Conservation (phyloP, 2,329 filamentous ascomycete genomes). For the Diatrype stigma region DNA sequence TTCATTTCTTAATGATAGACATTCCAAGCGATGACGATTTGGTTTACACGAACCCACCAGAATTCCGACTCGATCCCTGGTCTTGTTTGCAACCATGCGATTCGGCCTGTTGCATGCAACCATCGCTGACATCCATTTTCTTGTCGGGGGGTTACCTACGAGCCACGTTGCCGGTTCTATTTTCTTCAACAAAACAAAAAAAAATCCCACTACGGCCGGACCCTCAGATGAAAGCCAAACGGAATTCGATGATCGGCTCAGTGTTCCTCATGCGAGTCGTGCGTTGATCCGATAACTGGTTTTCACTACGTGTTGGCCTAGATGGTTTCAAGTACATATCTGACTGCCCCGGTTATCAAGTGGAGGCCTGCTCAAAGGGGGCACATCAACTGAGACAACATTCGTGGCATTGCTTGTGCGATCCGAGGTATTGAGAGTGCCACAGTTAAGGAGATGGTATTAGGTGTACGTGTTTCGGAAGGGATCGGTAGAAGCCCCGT, state of each 20-base stretch:
- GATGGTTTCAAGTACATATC: neutral
- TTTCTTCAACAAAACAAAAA: neutral
- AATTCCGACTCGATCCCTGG: constrained; percentile 20
- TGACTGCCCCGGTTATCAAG: neutral
- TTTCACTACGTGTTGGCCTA: neutral
- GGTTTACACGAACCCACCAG: constrained; percentile 22
- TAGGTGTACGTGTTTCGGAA: neutral
- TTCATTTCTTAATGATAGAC: constrained; percentile 20
- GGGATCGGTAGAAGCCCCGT: neutral
- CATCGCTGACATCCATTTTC: neutral
- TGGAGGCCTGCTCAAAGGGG: neutral
- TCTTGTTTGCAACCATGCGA: neutral
- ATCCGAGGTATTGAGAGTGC: neutral
- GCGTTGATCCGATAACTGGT: no score
- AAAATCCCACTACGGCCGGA: neutral
- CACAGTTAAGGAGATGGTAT: neutral
- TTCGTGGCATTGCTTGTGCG: neutral
- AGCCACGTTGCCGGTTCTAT: neutral
- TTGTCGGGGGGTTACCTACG: neutral
- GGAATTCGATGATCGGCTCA: no score
- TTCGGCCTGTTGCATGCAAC: neutral
- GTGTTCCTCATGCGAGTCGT: no score
- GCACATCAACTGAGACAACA: neutral
- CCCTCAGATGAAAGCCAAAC: no score
- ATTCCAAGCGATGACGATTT: constrained; percentile 22